A percentile compares a stretch with the other conserved stretches of the same genome.
Conservation (phyloP, 805 yeast species). For the Myxozyma sirexii region DNA sequence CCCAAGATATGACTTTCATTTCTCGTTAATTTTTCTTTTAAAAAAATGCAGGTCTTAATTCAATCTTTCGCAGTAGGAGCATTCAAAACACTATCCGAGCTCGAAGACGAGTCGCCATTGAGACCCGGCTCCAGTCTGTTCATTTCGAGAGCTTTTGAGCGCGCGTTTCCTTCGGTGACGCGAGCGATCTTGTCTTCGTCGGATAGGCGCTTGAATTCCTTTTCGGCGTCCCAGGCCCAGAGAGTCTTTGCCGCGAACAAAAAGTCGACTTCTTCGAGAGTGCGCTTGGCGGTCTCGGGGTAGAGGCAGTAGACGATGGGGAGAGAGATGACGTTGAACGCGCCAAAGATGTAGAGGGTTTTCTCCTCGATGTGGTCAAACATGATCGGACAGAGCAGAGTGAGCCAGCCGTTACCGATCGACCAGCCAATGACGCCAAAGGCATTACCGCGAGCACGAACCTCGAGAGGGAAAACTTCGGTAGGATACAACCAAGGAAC, state of each 20-base stretch:
- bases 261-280: slow-evolving; percentile 62
- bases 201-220: slow-evolving; percentile 23
- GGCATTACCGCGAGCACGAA: slow-evolving; percentile 41
- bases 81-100: slow-evolving; percentile 1
- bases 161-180: neutral
- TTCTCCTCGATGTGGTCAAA: slow-evolving; percentile 40
- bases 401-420: slow-evolving; percentile 44
- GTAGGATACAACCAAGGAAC: slow-evolving; percentile 41
- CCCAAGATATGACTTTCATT: too few species aligned
- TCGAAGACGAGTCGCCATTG: neutral
- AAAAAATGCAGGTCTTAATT: neutral
- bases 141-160: slow-evolving; percentile 5
- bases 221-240: slow-evolving; percentile 32
- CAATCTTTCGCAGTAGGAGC: slow-evolving; percentile 2
- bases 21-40: neutral
- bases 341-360: slow-evolving; percentile 43
- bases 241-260: slow-evolving; percentile 46
- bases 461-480: slow-evolving; percentile 39
- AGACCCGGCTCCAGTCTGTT: neutral
- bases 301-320: slow-evolving; percentile 52
- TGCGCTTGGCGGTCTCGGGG: slow-evolving; percentile 63
- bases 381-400: slow-evolving; percentile 43
- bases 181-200: slow-evolving; percentile 9
- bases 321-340: slow-evolving; percentile 37
- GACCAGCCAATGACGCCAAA: slow-evolving; percentile 32